Evolutionary conservation across 257 asterid species (phyloP), one percentile per base, ranked within the genome.

Genomic region (Solanum chiquidenum): DNA sequence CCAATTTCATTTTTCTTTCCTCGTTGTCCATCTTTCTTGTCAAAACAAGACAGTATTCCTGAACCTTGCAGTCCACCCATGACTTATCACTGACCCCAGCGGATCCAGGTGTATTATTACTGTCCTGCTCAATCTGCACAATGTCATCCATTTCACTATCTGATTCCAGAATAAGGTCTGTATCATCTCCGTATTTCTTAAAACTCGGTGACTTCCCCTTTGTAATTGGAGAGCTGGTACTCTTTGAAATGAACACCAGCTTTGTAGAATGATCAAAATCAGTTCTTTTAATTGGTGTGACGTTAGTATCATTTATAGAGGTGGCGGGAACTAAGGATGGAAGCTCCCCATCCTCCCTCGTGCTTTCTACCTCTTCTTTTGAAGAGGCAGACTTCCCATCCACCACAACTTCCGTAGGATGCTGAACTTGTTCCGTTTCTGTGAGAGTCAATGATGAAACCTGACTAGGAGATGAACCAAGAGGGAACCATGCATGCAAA

Each of bases 331-430:
- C 85, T 88, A 93, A 86, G 84, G 96, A 92, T 25, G 98, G 99
- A 84, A 97, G 99, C 89, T 97, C 99, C 73, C 99, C 99, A 87
- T 97, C 99, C 90, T 97, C 99, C 89, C 93, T 91, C 84, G 90
- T 62, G 72, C 84, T 91, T 90, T 96, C 99, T 88, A 90, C 91
- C 87, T 93, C 95, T 27, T 91, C 94, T 86, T 90, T 93, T 86
- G 96, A 92, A 88, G 80, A 77, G 44, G 85, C 93, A 88, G 88
- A 85, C 82, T 73, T 92, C 49, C 77, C 92, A 66, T 89, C 93
- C 68, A 88, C 86, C 86, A 91, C 92, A 71, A 86, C 37, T 88
- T 84, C 88, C 64, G 90, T 64, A 89, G 92, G 88, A 83, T 42
- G 91, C 88, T 89, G 93, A 86, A 87, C 93, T 90, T 88, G 93